These are phyloP conservation scores for Prunus yedoensis DNA, from an alignment of 331 rosid species.

Conservation along the genomic window DNA sequence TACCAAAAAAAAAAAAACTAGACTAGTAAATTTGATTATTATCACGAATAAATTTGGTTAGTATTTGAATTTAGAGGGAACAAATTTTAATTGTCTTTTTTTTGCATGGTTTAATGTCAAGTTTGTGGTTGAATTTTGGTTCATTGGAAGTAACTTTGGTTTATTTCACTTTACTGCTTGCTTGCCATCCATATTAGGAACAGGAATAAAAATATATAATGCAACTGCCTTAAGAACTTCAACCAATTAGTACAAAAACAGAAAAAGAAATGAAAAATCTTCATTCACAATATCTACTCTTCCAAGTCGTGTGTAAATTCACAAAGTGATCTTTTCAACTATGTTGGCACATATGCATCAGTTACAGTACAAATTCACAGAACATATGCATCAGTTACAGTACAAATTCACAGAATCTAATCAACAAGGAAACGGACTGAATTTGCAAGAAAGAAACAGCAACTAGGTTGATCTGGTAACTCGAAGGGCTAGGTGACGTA, in stretches of 20 bases:
- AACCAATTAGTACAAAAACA: background rate
- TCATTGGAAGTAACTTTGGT: too few relatives aligned
- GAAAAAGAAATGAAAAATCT: background rate
- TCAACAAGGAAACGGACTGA: background rate
- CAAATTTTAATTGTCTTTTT: too few relatives aligned
- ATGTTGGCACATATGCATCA: background rate
- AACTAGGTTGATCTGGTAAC: conserved; percentile 25
- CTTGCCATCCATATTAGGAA: too few relatives aligned
- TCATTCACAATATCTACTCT: background rate
- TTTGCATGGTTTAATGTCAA: too few relatives aligned
- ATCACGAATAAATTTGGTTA: too few relatives aligned
- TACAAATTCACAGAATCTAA: conserved; percentile 12
- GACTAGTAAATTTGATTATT: too few relatives aligned
- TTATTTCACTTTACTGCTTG: too few relatives aligned
- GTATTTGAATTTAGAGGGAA: too few relatives aligned
- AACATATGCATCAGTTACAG: background rate
- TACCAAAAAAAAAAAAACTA: too few relatives aligned
- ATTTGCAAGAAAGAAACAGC: background rate
- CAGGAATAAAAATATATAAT: too few relatives aligned
- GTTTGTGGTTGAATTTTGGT: too few relatives aligned
- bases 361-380: conserved; percentile 1
- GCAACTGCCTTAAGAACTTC: too few relatives aligned
- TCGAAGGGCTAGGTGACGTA: conserved; percentile 7
- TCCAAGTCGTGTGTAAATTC: background rate
- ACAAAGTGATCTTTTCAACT: background rate